phyloP scores from a whole-genome alignment of 140 eudicot genomes.

The Senecio squalidus region DNA sequence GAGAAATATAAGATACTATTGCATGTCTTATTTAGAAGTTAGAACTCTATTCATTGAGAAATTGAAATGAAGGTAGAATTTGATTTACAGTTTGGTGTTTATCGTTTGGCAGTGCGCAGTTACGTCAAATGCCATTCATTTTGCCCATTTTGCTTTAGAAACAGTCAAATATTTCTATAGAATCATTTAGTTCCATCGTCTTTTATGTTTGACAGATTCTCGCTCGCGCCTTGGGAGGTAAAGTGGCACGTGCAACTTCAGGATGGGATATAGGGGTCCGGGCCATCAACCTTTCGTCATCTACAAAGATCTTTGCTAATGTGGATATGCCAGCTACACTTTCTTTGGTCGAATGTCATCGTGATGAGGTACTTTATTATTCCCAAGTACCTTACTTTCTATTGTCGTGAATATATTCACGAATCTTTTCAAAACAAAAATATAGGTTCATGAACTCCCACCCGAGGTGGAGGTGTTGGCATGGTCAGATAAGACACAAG shows the following conservation, averaged over 20 bases:
- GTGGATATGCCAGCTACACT: constrained; percentile 26
- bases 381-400: no score
- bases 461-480: constrained; percentile 66
- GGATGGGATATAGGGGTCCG: constrained; percentile 62
- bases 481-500: constrained; percentile 57
- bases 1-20: no score
- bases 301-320: constrained; percentile 18
- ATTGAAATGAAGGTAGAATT: no score
- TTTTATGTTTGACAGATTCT: constrained; percentile 28
- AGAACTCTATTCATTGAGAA: no score
- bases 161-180: no score
- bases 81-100: no score
- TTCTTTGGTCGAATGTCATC: constrained; percentile 51
- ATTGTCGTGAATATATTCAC: no score
- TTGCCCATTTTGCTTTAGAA: no score
- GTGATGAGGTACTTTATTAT: constrained; percentile 47
- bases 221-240: constrained; percentile 60
- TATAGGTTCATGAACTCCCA: constrained; percentile 67
- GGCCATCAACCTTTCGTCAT: constrained; percentile 27
- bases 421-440: background rate
- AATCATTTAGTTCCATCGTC: background rate
- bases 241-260: constrained; percentile 29
- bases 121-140: no score
- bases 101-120: no score
- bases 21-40: no score